Base-by-base conservation (phyloP, 345 rosid genomes). In the Populus alba region DNA sequence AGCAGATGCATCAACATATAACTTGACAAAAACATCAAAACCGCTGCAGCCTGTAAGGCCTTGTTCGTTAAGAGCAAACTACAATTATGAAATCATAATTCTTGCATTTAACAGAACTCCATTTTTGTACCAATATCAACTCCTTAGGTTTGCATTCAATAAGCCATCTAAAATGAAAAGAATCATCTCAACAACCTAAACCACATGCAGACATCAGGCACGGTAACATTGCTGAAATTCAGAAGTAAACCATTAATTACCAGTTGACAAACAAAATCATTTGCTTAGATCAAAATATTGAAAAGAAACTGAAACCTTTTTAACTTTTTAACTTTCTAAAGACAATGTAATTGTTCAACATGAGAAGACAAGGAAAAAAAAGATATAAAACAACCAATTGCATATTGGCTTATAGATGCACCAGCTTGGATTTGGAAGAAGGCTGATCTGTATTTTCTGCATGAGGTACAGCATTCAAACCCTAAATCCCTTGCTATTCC, bases 401-500 rank as follows among this genome's bases (percentile, higher is more conserved):
- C 16, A 47, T 23, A 33, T 61, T 62, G 61, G 38, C 8, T 53
- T 18, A 31, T 76, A 35, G 38, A 35, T 22, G 53, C 73, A 38
- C 38, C 72, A 27, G 41, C 20, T 8, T 45, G 37, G 15, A 70
- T 29, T 39, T 41, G 62, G 70, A 10, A 17, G 70, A 10, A 17
- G 61, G 17, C 39, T 69, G 18, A 41, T 55, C 38, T 20, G 69
- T 57, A 39, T 27, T 59, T 77, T 59, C 49, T 23, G 39, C 38
- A 20, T 22, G 29, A 11, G 10, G 18, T 33, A 22, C 66, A 18
- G 20, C 8, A 70, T 62, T 78, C 70, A 82, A 33, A 82, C 85
- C 45, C 79, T 82, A 41, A 81, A 81, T 45, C 84, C 84, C 43
- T 72, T 74, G 73, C 81, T 77, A 70, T 81, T 82, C 49, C 85